These are phyloP conservation scores for Thermothelomyces thermophilus DNA, from an alignment of 2,329 filamentous ascomycete genomes.

Conservation along the genomic window DNA sequence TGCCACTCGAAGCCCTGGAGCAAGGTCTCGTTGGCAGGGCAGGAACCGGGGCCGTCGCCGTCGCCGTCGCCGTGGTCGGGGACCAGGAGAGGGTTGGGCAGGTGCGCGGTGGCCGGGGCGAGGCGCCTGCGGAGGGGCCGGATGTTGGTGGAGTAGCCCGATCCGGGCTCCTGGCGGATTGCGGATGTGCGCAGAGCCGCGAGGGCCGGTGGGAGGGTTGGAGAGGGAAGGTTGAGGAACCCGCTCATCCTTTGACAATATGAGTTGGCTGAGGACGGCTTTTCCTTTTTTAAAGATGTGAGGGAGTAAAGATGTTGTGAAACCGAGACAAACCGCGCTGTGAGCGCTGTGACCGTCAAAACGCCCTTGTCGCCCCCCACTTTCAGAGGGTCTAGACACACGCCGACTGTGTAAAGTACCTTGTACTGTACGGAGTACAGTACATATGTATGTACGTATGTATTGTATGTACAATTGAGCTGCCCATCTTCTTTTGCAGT, in stretches of 20 bases:
- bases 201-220: constrained; percentile 9
- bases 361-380: no score
- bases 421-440: no score
- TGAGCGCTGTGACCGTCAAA: no score
- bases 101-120: neutral
- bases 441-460: no score
- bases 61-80: neutral
- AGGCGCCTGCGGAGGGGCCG: constrained; percentile 18
- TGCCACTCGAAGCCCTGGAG: constrained; percentile 72
- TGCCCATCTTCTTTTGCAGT: no score
- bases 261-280: no score
- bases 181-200: constrained; percentile 7
- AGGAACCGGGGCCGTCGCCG: neutral
- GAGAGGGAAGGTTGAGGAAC: constrained; percentile 18
- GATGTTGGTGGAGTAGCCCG: constrained; percentile 18
- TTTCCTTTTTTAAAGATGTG: neutral
- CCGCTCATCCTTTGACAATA: neutral
- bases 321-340: no score
- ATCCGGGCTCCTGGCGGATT: constrained; percentile 11
- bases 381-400: no score
- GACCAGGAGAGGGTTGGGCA: constrained; percentile 13
- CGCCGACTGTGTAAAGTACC: no score
- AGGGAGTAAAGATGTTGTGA: no score
- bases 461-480: no score
- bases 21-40: constrained; percentile 42